A percentile compares a stretch with the other conserved stretches of the same genome.
These are phyloP conservation scores for Yamadazyma sp. DNA, from an alignment of 805 yeast species.

Conservation along the genomic window DNA sequence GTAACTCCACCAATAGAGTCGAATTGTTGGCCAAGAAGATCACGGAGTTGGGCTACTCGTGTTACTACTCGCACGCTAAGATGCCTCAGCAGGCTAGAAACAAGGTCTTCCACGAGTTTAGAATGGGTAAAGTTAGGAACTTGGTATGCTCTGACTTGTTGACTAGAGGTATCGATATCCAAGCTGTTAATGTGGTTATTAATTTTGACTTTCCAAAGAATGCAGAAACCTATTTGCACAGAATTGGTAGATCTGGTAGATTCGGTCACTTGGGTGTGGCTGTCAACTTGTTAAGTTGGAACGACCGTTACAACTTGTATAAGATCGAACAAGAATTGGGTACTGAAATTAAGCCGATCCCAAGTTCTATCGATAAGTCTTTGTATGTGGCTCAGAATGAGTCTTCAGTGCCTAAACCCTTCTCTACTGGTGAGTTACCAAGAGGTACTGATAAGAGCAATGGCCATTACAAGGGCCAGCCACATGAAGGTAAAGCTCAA, in stretches of 20 bases:
- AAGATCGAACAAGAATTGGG: conserved; percentile 97
- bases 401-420: conserved; percentile 82
- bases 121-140: conserved; percentile 97
- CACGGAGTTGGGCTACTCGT: conserved; percentile 93
- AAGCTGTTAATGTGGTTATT: conserved; percentile 96
- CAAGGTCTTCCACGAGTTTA: conserved; percentile 96
- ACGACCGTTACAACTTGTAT: conserved; percentile 89
- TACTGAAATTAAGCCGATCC: conserved; percentile 95
- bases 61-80: conserved; percentile 94
- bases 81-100: conserved; percentile 98
- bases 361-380: conserved; percentile 84
- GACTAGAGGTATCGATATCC: conserved; percentile 98
- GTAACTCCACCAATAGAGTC: conserved; percentile 95
- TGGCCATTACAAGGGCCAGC: conserved; percentile 50
- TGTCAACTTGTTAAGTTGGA: conserved; percentile 93
- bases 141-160: conserved; percentile 94
- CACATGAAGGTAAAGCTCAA: conserved; percentile 18
- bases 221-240: conserved; percentile 95
- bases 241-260: conserved; percentile 99
- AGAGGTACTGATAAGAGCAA: conserved; percentile 37
- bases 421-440: conserved; percentile 66
- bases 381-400: conserved; percentile 84
- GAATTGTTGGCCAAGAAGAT: conserved; percentile 94
- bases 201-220: conserved; percentile 98
- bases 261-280: conserved; percentile 98